These are phyloP conservation scores for Marasmius sp. DNA, from an alignment of 1,284 basidiomycete species.

Conservation along the genomic window DNA sequence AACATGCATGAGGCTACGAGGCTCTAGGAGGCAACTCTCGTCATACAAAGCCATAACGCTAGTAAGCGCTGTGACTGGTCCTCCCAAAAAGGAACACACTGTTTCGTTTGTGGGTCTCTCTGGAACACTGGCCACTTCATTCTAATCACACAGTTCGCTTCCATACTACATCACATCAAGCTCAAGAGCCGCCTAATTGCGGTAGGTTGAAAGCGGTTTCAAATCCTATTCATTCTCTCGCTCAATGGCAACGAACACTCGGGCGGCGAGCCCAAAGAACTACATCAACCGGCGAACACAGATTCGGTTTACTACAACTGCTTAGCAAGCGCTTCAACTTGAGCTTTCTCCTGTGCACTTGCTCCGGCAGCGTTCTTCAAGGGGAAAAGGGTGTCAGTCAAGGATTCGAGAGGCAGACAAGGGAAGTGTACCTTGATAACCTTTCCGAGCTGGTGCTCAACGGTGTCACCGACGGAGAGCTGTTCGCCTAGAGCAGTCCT, in stretches of 20 bases:
- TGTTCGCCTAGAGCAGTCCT: constrained; percentile 22
- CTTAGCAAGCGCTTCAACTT: constrained; percentile 14
- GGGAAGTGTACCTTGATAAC: constrained; percentile 21
- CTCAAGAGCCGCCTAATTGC: too few species aligned
- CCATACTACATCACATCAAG: too few species aligned
- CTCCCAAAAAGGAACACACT: too few species aligned
- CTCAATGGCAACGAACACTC: not conserved
- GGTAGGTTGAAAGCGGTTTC: too few species aligned
- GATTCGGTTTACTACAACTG: constrained; percentile 2
- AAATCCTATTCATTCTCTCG: not conserved
- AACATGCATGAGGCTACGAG: too few species aligned
- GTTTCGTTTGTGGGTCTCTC: too few species aligned
- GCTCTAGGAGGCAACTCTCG: too few species aligned
- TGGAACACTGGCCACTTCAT: too few species aligned
- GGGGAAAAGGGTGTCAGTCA: not conserved
- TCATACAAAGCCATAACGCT: too few species aligned
- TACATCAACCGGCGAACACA: not conserved
- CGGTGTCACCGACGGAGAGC: constrained; percentile 23
- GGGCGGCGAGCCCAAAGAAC: not conserved
- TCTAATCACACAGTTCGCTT: too few species aligned
- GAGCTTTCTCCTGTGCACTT: constrained; percentile 11
- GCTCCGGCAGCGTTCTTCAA: constrained; percentile 16
- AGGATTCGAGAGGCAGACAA: not conserved
- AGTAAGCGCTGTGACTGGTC: too few species aligned
- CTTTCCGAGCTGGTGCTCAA: constrained; percentile 27